Conservation (phyloP, 495 filamentous ascomycete species). For the Lindgomyces ingoldianus region DNA sequence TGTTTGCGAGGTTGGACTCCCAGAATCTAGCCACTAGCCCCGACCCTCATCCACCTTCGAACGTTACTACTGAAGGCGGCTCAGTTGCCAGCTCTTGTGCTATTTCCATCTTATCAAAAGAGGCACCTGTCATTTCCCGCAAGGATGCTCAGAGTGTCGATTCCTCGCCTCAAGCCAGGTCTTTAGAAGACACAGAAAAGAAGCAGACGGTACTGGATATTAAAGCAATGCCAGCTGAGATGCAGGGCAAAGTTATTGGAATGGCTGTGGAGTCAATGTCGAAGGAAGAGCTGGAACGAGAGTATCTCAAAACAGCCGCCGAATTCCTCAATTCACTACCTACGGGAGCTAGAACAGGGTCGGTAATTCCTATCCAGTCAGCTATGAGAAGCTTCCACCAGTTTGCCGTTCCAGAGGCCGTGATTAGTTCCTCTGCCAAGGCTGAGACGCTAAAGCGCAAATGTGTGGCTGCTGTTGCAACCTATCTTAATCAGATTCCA, state of each 20-base stretch:
- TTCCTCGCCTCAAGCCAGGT: too few relatives aligned
- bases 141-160: too few relatives aligned
- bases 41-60: too few relatives aligned
- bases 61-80: too few relatives aligned
- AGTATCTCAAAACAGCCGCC: background rate
- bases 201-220: background rate
- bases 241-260: background rate
- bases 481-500: constrained; percentile 3
- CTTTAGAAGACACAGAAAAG: too few relatives aligned
- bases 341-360: background rate
- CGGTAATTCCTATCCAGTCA: background rate
- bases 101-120: too few relatives aligned
- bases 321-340: background rate
- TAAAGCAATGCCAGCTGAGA: background rate
- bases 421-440: background rate
- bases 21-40: background rate
- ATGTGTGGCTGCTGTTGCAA: background rate
- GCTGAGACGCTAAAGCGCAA: background rate
- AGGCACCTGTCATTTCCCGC: too few relatives aligned
- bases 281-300: background rate
- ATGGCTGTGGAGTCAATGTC: background rate
- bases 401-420: background rate
- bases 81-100: background rate
- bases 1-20: background rate
- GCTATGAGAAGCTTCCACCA: background rate